Percentiles rank a stretch among this genome's conserved stretches.
Conservation (phyloP, 2,329 filamentous ascomycete genomes). For the Colletotrichum camelliae region DNA sequence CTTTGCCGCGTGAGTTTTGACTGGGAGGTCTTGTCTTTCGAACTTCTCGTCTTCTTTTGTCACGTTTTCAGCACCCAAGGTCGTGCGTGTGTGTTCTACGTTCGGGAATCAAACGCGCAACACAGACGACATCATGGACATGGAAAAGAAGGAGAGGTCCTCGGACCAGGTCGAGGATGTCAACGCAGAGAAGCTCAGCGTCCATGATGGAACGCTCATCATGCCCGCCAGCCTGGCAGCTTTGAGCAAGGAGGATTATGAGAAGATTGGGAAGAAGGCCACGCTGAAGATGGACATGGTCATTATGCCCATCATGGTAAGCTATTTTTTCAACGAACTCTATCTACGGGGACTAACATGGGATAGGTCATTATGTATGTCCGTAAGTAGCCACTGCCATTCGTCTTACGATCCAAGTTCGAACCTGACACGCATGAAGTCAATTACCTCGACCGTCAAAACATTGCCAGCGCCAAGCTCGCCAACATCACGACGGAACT, state of each 20-base stretch:
- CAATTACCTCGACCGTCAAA: conserved; percentile 33
- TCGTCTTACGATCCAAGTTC: accelerated
- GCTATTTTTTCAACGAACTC: neutral
- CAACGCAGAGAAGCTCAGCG: neutral
- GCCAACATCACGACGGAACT: conserved; percentile 35
- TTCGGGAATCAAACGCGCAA: neutral
- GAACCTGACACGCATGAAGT: neutral
- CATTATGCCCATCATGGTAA: conserved; percentile 27
- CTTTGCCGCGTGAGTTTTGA: neutral
- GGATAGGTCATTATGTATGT: conserved; percentile 27
- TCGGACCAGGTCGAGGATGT: conserved; percentile 7
- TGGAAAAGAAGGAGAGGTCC: neutral
- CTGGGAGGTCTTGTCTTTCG: neutral
- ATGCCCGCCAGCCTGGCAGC: conserved; percentile 27
- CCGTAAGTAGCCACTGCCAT: neutral
- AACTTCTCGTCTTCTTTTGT: neutral
- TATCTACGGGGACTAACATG: neutral
- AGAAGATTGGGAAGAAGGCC: conserved; percentile 18
- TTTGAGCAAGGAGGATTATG: conserved; percentile 22
- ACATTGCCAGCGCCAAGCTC: conserved; percentile 37
- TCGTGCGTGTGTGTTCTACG: neutral
- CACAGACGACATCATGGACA: neutral
- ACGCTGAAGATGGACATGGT: conserved; percentile 27
- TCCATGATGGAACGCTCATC: neutral
- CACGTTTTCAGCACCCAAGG: neutral